Percentiles rank a stretch among this genome's conserved stretches.
phyloP scores from a whole-genome alignment of 148 eudicot genomes.

The Diospyros kaki region DNA sequence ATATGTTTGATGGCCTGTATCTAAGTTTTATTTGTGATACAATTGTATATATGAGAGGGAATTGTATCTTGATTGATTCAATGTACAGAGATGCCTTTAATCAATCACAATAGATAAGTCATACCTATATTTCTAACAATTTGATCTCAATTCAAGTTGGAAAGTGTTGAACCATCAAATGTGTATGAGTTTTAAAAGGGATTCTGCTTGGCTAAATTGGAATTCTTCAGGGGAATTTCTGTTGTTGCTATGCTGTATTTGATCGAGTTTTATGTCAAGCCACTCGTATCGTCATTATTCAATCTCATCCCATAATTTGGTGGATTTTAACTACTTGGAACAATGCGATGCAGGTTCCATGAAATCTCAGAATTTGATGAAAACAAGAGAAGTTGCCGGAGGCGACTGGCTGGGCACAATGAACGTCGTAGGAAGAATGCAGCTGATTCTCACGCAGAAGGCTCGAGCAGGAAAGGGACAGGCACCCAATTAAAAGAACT shows the following conservation, averaged over 20 bases:
- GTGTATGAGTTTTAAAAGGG: too few relatives aligned
- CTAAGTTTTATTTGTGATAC: too few relatives aligned
- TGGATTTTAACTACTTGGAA: neutral
- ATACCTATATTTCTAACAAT: too few relatives aligned
- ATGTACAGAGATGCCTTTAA: too few relatives aligned
- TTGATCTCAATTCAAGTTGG: too few relatives aligned
- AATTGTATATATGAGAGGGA: too few relatives aligned
- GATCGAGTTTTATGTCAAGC: neutral
- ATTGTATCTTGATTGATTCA: too few relatives aligned
- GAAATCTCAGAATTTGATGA: slow-evolving; percentile 51
- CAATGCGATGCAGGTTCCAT: slow-evolving; percentile 32
- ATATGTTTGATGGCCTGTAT: neutral
- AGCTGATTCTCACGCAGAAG: slow-evolving; percentile 20
- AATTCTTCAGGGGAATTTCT: too few relatives aligned
- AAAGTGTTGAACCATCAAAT: too few relatives aligned
- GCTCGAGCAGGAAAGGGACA: slow-evolving; percentile 15
- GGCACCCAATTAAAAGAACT: slow-evolving; percentile 18
- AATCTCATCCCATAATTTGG: neutral
- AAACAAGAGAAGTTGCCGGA: slow-evolving; percentile 42
- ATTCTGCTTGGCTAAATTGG: too few relatives aligned
- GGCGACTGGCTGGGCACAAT: slow-evolving; percentile 49
- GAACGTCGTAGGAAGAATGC: slow-evolving; percentile 42
- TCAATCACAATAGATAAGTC: too few relatives aligned
- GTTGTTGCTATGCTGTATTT: neutral
- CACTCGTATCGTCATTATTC: neutral